Conservation (phyloP, 805 yeast genomes). For the Scheffersomyces ergatensis region DNA sequence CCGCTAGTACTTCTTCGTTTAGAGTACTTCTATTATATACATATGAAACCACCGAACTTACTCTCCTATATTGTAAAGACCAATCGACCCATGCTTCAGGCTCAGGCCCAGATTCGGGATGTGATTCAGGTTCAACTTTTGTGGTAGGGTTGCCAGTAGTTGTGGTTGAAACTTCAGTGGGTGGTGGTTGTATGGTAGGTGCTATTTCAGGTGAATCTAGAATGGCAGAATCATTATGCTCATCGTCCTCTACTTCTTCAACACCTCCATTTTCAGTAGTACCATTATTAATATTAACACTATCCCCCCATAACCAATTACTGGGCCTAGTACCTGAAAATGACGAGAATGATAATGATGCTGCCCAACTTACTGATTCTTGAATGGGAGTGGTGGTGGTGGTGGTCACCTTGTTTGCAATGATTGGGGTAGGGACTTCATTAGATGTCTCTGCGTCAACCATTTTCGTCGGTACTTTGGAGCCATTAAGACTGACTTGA, state of each 20-base stretch:
- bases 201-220: constrained; percentile 1
- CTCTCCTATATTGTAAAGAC: constrained; percentile 3
- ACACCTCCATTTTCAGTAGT: background rate
- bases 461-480: background rate
- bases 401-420: background rate
- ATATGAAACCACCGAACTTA: constrained; percentile 10
- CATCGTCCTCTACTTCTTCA: background rate
- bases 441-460: no score
- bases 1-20: background rate
- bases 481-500: background rate
- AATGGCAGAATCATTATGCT: background rate
- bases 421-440: background rate
- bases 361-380: background rate
- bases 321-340: background rate
- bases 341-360: background rate
- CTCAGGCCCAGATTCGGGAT: background rate
- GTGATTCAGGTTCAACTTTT: background rate
- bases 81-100: constrained; percentile 7
- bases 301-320: background rate
- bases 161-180: background rate
- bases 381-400: background rate
- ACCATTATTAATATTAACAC: background rate
- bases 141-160: background rate
- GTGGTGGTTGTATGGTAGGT: background rate
- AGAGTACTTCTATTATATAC: constrained; percentile 6